phyloP scores from a whole-genome alignment of 1,284 basidiomycete species.

The Ustilago hordei region DNA sequence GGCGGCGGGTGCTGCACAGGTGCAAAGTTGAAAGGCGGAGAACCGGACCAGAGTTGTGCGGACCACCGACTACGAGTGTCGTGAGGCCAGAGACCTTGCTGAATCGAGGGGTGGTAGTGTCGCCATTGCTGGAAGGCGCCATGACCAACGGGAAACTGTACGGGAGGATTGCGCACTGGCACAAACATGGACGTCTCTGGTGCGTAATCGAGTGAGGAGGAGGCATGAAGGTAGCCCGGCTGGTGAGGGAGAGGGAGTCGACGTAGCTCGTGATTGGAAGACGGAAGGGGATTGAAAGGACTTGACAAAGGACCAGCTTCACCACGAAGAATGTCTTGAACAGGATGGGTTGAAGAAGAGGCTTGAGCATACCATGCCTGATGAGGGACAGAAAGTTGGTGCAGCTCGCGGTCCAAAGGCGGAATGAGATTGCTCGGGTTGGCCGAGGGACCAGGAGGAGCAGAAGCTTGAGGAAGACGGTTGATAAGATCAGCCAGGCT shows the following conservation, averaged over 20 bases:
- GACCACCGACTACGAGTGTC: neutral
- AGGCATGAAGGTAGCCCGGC: neutral
- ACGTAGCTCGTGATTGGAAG: neutral
- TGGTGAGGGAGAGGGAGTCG: neutral
- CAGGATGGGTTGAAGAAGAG: neutral
- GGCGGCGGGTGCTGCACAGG: neutral
- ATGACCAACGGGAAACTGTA: neutral
- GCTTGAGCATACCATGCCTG: neutral
- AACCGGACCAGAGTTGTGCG: neutral
- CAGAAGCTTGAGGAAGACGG: neutral
- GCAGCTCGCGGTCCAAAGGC: neutral
- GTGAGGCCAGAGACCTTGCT: neutral
- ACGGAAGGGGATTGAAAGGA: neutral
- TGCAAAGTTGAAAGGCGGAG: neutral
- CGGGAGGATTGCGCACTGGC: neutral
- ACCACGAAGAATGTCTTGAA: neutral
- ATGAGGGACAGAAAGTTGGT: neutral
- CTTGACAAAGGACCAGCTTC: neutral
- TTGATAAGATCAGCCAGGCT: neutral
- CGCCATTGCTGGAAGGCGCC: neutral
- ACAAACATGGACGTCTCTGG: neutral
- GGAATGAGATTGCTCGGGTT: neutral
- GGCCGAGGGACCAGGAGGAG: neutral
- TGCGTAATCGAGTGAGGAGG: neutral
- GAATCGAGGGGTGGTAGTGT: neutral